Percentiles rank a stretch among this genome's conserved stretches.
These are phyloP conservation scores for Barnettozyma siamensis DNA, from an alignment of 805 yeast genomes.

Conservation along the genomic window DNA sequence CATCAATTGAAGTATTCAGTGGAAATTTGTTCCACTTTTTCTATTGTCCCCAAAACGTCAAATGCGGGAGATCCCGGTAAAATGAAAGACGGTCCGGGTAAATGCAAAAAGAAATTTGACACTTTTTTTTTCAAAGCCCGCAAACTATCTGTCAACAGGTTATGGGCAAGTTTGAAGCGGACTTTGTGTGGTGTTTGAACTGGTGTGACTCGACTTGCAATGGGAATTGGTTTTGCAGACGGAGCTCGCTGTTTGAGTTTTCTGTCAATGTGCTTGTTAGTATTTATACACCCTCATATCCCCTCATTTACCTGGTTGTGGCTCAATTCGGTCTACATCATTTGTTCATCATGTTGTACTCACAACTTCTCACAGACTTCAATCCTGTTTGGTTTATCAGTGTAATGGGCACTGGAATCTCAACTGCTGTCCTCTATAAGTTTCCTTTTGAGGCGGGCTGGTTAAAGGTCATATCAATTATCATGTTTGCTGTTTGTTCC, in stretches of 20 bases:
- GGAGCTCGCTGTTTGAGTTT: not conserved
- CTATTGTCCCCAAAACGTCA: too few species aligned
- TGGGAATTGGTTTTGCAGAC: not conserved
- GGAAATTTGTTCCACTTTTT: too few species aligned
- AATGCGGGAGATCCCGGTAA: not conserved
- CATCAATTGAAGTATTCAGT: too few species aligned
- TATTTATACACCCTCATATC: not conserved
- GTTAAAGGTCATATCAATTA: constrained; percentile 50
- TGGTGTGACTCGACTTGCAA: not conserved
- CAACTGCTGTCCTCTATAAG: constrained; percentile 50
- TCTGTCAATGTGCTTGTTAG: not conserved
- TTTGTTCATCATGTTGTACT: not conserved
- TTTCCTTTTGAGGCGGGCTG: constrained; percentile 64
- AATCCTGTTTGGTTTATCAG: constrained; percentile 61
- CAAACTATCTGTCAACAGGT: not conserved
- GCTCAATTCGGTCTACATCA: not conserved
- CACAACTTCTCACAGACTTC: constrained; percentile 17
- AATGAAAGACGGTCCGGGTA: not conserved
- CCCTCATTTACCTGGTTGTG: too few species aligned
- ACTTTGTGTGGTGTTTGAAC: not conserved
- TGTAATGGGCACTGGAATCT: constrained; percentile 84
- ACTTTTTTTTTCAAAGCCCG: constrained; percentile 1
- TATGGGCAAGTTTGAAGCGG: not conserved
- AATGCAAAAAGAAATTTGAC: not conserved
- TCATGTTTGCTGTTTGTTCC: constrained; percentile 58